phyloP scores from a whole-genome alignment of 352 stramenopile genomes.

The Pythium aquatile region DNA sequence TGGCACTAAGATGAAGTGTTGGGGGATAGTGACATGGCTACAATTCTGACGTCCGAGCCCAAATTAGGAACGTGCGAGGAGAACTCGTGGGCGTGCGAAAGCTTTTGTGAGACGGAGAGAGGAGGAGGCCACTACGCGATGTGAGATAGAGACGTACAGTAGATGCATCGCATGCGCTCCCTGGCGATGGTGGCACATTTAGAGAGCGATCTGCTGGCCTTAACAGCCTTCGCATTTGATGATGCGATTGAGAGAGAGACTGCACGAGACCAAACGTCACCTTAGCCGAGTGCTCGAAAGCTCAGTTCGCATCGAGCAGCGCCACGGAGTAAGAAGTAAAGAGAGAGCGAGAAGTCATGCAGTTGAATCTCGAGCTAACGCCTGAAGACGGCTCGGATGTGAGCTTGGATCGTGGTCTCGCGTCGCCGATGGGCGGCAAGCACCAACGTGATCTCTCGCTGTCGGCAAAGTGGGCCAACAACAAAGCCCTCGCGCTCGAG shows the following conservation, averaged over 20 bases:
- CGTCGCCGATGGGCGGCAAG: constrained; percentile 61
- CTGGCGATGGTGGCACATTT: neutral
- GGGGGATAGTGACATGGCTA: constrained; percentile 24
- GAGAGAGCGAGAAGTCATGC: constrained; percentile 26
- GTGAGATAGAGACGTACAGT: neutral
- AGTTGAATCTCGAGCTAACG: constrained; percentile 38
- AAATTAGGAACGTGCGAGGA: constrained; percentile 8
- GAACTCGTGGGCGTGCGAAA: neutral
- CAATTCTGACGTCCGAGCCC: neutral
- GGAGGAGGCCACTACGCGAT: neutral
- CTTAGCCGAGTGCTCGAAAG: neutral
- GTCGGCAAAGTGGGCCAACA: constrained; percentile 74
- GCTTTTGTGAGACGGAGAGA: neutral
- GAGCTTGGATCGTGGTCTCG: constrained; percentile 24
- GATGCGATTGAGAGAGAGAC: neutral
- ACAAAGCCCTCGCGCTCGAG: constrained; percentile 70
- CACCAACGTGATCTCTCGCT: constrained; percentile 65
- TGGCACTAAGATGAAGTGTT: constrained; percentile 6
- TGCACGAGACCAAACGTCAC: neutral
- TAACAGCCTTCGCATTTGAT: neutral
- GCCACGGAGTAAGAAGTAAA: neutral
- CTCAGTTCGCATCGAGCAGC: neutral
- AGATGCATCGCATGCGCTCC: neutral
- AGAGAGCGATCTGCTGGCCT: neutral
- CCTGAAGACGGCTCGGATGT: constrained; percentile 31